These are phyloP conservation scores for Diaporthe sp. DNA, from an alignment of 2,329 filamentous ascomycete genomes.

Conservation along the genomic window DNA sequence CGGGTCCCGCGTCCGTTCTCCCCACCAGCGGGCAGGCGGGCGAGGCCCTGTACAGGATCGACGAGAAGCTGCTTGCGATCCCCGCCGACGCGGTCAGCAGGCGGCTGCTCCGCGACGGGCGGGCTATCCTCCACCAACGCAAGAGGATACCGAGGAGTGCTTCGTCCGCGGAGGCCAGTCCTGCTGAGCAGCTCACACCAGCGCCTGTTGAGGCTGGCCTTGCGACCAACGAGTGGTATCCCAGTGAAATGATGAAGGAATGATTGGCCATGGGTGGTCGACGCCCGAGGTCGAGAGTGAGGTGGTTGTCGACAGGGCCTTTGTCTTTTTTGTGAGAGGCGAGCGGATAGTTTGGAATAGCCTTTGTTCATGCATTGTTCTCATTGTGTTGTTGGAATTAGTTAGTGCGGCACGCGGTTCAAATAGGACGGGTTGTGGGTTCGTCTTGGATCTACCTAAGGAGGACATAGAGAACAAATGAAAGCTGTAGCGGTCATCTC, in stretches of 20 bases:
- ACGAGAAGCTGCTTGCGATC: conserved; percentile 9
- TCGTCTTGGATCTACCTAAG: neutral
- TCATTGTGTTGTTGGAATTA: neutral
- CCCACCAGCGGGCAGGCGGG: neutral
- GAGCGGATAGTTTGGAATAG: neutral
- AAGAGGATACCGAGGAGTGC: neutral
- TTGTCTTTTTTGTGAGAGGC: neutral
- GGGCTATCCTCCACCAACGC: neutral
- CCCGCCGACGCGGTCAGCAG: conserved; percentile 16
- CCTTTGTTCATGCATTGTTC: neutral
- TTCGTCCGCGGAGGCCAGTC: neutral
- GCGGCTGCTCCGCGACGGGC: neutral
- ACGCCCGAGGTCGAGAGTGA: too few relatives aligned
- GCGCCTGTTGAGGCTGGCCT: neutral
- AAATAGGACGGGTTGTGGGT: neutral
- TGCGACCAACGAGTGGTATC: neutral
- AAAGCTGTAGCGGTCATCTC: neutral
- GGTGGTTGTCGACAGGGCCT: too few relatives aligned
- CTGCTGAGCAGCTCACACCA: fast-evolving
- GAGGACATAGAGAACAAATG: neutral
- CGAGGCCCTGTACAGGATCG: neutral
- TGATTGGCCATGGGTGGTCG: neutral
- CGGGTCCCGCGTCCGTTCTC: neutral
- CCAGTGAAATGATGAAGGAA: neutral
- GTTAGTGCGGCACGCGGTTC: too few relatives aligned